Evolutionary conservation across 257 asterid species (phyloP).

Genomic region (Coffea canephora): DNA sequence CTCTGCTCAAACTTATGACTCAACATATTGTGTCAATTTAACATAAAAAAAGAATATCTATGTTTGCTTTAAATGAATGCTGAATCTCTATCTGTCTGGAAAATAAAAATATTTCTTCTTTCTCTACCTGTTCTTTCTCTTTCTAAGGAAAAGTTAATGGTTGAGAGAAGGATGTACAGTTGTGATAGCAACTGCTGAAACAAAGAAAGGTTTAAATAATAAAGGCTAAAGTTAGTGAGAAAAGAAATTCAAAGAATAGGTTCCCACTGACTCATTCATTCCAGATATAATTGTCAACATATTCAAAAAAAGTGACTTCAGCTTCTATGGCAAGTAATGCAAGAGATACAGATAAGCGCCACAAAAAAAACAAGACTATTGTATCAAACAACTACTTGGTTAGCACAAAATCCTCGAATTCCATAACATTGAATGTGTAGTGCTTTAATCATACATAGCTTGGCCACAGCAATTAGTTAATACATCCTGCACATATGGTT

Average conservation of each 20-base stretch:
- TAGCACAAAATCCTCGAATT: not conserved
- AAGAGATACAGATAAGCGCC: not conserved
- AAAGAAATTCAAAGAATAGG: not conserved
- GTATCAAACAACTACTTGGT: not conserved
- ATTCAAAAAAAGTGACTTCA: not conserved
- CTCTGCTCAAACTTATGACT: too few relatives aligned
- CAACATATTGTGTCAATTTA: too few relatives aligned
- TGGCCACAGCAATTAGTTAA: not conserved
- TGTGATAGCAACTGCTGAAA: not conserved
- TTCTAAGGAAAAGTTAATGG: not conserved
- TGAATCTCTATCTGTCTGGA: not conserved
- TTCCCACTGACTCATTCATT: not conserved
- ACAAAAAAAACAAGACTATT: not conserved
- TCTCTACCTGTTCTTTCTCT: not conserved
- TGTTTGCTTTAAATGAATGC: not conserved
- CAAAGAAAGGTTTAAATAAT: not conserved
- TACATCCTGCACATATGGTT: not conserved
- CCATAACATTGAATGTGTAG: not conserved
- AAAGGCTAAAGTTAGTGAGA: not conserved
- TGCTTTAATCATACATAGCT: not conserved
- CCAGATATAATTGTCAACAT: not conserved
- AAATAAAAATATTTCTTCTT: not conserved
- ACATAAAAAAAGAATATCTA: not conserved
- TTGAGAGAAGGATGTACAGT: not conserved
- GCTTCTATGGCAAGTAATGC: not conserved